A percentile compares a stretch with the other conserved stretches of the same genome.
Conservation (phyloP, 2,329 filamentous ascomycete genomes). For the Piedraia hortae region DNA sequence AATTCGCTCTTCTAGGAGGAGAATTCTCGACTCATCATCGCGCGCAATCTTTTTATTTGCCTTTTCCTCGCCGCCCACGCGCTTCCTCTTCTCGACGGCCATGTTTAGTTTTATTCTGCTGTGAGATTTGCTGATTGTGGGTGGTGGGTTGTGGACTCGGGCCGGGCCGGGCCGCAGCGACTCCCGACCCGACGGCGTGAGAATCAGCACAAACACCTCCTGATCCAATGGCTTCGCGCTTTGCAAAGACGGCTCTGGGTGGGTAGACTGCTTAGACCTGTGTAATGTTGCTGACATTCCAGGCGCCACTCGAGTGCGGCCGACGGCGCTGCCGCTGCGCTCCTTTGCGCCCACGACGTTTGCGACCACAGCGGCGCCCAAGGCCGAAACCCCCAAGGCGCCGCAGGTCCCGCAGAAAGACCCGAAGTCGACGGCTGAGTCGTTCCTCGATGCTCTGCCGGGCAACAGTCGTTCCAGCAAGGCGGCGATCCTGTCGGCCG, state of each 20-base stretch:
- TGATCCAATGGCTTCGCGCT: slow-evolving; percentile 80
- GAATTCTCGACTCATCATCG: slow-evolving; percentile 35
- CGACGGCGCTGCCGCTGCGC: slow-evolving; percentile 34
- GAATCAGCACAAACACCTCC: no score
- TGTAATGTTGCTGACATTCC: slow-evolving; percentile 3
- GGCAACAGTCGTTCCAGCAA: slow-evolving; percentile 84
- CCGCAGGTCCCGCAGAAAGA: slow-evolving; percentile 47
- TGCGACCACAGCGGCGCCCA: slow-evolving; percentile 35
- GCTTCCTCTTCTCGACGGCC: no score
- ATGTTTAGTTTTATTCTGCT: no score
- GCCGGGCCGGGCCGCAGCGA: no score
- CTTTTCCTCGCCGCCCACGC: no score
- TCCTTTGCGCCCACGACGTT: slow-evolving; percentile 45
- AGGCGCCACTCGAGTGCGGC: slow-evolving; percentile 58
- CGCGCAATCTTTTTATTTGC: no score
- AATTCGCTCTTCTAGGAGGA: slow-evolving; percentile 54
- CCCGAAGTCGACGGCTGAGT: slow-evolving; percentile 90
- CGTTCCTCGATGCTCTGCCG: slow-evolving; percentile 74
- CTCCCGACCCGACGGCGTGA: no score
- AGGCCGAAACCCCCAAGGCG: slow-evolving; percentile 32
- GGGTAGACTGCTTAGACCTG: slow-evolving; percentile 16
- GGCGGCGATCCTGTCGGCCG: slow-evolving; percentile 85
- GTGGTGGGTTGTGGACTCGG: no score
- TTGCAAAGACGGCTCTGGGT: slow-evolving; percentile 90
- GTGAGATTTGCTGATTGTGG: no score